Evolutionary conservation across 2,329 filamentous ascomycete species (phyloP).

Genomic region (Stagonosporopsis tanaceti): DNA sequence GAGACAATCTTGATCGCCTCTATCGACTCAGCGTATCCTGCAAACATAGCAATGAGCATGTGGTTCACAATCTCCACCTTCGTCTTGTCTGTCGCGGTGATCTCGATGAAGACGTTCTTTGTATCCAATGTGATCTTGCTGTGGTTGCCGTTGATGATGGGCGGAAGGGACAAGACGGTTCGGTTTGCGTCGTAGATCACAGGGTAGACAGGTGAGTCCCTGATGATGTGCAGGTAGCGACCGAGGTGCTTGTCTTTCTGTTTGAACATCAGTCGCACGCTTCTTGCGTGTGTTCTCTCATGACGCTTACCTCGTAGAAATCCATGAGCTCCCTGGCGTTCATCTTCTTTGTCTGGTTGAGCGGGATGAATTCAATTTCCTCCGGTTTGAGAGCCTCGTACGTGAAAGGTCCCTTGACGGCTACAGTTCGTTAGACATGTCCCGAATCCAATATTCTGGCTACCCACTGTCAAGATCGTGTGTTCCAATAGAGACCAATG

Average conservation of each 20-base stretch:
- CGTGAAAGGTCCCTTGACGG: slow-evolving; percentile 90
- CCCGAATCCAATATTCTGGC: not conserved
- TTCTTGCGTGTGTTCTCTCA: not conserved
- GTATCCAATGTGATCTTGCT: slow-evolving; percentile 94
- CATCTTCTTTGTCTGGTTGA: slow-evolving; percentile 93
- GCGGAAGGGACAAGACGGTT: slow-evolving; percentile 89
- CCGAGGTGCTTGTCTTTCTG: slow-evolving; percentile 90
- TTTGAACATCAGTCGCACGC: slow-evolving; percentile 26
- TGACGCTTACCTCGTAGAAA: slow-evolving; percentile 74
- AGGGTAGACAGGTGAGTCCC: slow-evolving; percentile 91
- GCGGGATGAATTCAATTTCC: slow-evolving; percentile 86
- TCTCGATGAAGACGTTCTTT: slow-evolving; percentile 95
- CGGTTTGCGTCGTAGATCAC: slow-evolving; percentile 92
- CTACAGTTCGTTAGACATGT: slow-evolving; percentile 33
- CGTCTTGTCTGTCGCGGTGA: slow-evolving; percentile 93
- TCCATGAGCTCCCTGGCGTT: slow-evolving; percentile 87
- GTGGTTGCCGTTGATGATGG: slow-evolving; percentile 97
- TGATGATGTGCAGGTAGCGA: slow-evolving; percentile 91
- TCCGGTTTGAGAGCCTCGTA: slow-evolving; percentile 93
- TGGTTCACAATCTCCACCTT: slow-evolving; percentile 96
- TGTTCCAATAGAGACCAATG: slow-evolving; percentile 94
- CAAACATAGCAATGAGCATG: slow-evolving; percentile 98
- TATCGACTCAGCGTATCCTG: slow-evolving; percentile 88
- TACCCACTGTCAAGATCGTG: slow-evolving; percentile 82
- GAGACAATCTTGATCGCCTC: slow-evolving; percentile 94